phyloP scores from a whole-genome alignment of 139 green algal genomes.

The Astrephomene gubernaculifera region DNA sequence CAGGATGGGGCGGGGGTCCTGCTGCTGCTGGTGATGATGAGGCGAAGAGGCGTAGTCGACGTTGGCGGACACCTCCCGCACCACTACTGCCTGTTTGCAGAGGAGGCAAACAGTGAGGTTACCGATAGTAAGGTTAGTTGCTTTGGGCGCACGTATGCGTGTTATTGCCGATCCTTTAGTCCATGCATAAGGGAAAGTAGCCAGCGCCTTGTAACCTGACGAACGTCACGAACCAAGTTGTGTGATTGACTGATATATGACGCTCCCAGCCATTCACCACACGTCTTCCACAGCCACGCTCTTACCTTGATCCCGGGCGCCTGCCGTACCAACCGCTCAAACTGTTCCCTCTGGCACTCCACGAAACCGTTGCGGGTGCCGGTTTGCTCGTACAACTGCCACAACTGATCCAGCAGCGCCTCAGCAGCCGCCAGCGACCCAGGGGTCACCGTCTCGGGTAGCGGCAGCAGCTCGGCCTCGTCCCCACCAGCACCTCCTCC shows the following conservation, averaged over 20 bases:
- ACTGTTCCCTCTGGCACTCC: not conserved
- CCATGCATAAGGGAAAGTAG: no score
- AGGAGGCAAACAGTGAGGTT: no score
- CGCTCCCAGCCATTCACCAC: no score
- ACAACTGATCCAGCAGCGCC: constrained; percentile 11
- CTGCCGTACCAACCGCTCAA: constrained; percentile 7
- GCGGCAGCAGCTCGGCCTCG: not conserved
- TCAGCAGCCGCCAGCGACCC: constrained; percentile 13
- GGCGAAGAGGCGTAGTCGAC: not conserved
- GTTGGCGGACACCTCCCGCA: constrained; percentile 2
- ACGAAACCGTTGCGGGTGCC: constrained; percentile 24
- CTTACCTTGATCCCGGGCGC: constrained; percentile 9
- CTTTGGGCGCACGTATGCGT: no score
- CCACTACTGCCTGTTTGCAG: constrained; percentile 8
- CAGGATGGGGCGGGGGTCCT: not conserved
- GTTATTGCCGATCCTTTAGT: no score
- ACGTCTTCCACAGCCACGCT: no score
- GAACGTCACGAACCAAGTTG: no score
- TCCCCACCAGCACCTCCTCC: no score
- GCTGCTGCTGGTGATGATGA: no score
- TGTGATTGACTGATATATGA: no score
- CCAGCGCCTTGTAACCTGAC: no score
- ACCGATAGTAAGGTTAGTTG: no score
- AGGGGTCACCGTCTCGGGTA: not conserved
- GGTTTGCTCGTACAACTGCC: constrained; percentile 31